These are phyloP conservation scores for Ophiostoma montium DNA, from an alignment of 2,329 filamentous ascomycete species.

Conservation along the genomic window DNA sequence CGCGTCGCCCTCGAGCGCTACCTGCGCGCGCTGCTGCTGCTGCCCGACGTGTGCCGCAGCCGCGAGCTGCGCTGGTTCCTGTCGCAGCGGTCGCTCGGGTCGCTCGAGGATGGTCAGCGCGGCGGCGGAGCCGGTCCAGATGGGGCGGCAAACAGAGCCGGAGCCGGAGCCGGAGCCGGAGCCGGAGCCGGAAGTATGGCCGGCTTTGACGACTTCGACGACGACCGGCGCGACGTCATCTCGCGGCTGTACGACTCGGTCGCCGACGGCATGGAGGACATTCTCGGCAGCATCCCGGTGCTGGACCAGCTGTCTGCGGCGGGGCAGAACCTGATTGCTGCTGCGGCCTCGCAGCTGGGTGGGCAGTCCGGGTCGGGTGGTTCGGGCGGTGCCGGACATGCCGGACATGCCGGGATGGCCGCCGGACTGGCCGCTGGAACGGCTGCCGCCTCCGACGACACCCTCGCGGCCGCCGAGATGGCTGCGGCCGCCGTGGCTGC, in stretches of 20 bases:
- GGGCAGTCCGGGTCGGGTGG: background rate
- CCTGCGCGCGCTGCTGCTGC: slow-evolving; percentile 61
- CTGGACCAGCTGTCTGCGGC: slow-evolving; percentile 87
- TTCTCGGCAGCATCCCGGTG: slow-evolving; percentile 88
- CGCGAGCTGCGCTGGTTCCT: slow-evolving; percentile 84
- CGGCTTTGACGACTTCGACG: slow-evolving; percentile 18
- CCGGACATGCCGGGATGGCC: background rate
- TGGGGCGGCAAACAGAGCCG: no score
- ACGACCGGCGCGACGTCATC: slow-evolving; percentile 74
- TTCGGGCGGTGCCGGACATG: background rate
- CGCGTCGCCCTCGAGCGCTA: slow-evolving; percentile 75
- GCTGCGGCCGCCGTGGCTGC: slow-evolving; percentile 54
- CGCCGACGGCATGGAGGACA: slow-evolving; percentile 95
- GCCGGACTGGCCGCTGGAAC: background rate
- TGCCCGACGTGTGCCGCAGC: slow-evolving; percentile 89
- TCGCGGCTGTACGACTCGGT: slow-evolving; percentile 93
- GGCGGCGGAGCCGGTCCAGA: slow-evolving; percentile 18
- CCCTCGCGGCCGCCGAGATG: slow-evolving; percentile 82
- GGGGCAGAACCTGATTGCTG: slow-evolving; percentile 78
- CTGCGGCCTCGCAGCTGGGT: slow-evolving; percentile 50
- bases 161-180: no score
- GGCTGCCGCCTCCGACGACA: background rate
- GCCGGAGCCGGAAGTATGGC: no score
- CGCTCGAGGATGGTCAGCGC: slow-evolving; percentile 30
- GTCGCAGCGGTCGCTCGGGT: slow-evolving; percentile 62